Evolutionary conservation across 2,329 filamentous ascomycete species (phyloP), one percentile per base, ranked within the genome.

Genomic region (Blumeria graminis): DNA sequence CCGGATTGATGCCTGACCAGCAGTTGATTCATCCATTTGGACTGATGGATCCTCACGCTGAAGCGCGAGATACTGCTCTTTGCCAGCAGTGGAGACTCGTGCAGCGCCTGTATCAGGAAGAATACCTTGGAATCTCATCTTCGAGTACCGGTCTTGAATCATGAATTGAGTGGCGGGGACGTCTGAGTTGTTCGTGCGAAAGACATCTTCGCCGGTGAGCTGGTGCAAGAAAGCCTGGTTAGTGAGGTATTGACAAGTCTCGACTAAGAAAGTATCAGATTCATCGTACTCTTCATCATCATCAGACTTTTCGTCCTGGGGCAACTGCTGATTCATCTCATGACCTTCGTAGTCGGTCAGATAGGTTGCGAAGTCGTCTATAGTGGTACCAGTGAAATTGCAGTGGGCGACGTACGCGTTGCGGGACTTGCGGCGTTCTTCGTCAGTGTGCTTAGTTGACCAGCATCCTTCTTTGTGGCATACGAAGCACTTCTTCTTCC

Each of bases 401-500:
- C 13, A 53, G 18, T 38, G 50, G 50, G 50, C 50, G 50, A 53
- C 13, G n/a, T 36, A 35, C 18, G 18, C 32, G 36, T 16, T 53
- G 35, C 45, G 16, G 28, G 45, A 18, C 45, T 28, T 18, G 45
- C 22, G 22, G 33, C 45, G 22, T 50, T 50, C 45, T 10, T 50
- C 45, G 16, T 32, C 33, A 50, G 45, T 18, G 33, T 50, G 45
- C 33, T 50, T 50, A 11, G 45, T 32, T 28, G 45, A 50, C 33
- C 28, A 53, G 36, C 50, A 53, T 10, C 50, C 28, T 34, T 53
- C 33, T 38, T 53, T 53, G 34, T 22, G 6, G 33, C 50, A 53
- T 11, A 53, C 33, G 36, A 53, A 53, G 34, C 50, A 53, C 50
- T 36, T 53, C 50, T 53, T 53, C 36, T 38, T 35, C 50, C 50